phyloP scores from a whole-genome alignment of 768 basidiomycete genomes.

The Mycena rosella region DNA sequence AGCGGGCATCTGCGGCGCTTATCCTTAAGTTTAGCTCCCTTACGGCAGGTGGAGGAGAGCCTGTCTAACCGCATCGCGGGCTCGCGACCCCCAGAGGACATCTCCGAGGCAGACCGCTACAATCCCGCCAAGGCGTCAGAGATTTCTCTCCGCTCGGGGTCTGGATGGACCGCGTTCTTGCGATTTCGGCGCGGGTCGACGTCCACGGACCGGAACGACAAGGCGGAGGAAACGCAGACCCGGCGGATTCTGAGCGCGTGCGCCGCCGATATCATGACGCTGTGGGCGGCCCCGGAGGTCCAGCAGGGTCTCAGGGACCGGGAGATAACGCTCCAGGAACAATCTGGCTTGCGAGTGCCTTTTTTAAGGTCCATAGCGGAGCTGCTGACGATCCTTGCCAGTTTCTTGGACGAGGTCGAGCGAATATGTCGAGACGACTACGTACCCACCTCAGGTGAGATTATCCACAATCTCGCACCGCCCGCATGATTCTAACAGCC shows the following conservation, averaged over 20 bases:
- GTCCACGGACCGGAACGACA: slow-evolving; percentile 33
- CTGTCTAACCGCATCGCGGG: slow-evolving; percentile 60
- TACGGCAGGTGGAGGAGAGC: slow-evolving; percentile 67
- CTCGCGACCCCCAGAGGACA: slow-evolving; percentile 30
- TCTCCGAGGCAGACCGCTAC: slow-evolving; percentile 39
- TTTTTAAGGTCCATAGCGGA: too few relatives aligned
- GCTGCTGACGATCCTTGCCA: slow-evolving; percentile 37
- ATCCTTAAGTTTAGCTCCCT: slow-evolving; percentile 64
- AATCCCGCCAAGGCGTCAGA: slow-evolving; percentile 60
- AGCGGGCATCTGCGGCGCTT: slow-evolving; percentile 57
- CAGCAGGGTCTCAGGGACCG: slow-evolving; percentile 56
- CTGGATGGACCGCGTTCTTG: slow-evolving; percentile 65
- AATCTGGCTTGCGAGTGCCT: slow-evolving; percentile 70
- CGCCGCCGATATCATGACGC: slow-evolving; percentile 62
- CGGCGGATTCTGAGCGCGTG: slow-evolving; percentile 66
- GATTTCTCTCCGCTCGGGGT: slow-evolving; percentile 60
- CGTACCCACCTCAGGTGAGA: slow-evolving; percentile 63
- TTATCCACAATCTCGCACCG: neutral
- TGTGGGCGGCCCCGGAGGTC: slow-evolving; percentile 66
- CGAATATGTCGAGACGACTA: slow-evolving; percentile 67
- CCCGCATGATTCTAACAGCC: slow-evolving; percentile 8
- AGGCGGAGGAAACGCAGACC: slow-evolving; percentile 55
- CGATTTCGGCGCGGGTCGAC: slow-evolving; percentile 48
- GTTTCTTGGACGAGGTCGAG: slow-evolving; percentile 69
- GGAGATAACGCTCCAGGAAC: slow-evolving; percentile 65